Evolutionary conservation across 345 rosid species (phyloP), one percentile per base, ranked within the genome.

Genomic region (Melaleuca quinquenervia): DNA sequence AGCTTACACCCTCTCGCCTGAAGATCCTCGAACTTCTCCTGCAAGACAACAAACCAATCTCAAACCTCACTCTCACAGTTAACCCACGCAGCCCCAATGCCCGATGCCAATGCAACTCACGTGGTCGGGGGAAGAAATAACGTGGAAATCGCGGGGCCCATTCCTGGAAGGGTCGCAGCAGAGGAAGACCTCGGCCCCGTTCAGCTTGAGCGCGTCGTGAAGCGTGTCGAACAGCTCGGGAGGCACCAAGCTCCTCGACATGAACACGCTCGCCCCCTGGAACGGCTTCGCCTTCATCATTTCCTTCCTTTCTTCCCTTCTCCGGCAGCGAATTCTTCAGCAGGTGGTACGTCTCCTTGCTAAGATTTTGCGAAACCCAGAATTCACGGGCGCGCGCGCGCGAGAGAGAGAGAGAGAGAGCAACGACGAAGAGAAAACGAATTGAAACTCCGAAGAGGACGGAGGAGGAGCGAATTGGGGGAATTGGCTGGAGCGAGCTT

Each of bases 1-100:
- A 96, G 91, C 89, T 93, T 94, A 83, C 99, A 97, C 27, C 94
- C 95, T 88, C 93, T 96, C 10, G 95, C 93, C 90, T 90, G 91
- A 88, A 97, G 98, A 91, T 92, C 95, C 89, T 91, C 92, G 74
- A 96, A 95, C 87, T 96, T 97, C 94, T 97, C 99, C 99, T 96
- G 94, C 84, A 27, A 24, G 50, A 58, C 15, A 50, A 53, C 16
- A 52, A 50, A 45, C 12, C 85, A 88, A 55, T 11, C 21, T 6
- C 24, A 82, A 82, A 45, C 83, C 1, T 3, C 18, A 64, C 24
- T 15, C 76, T 8, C 11, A 41, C 5, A 50, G 85, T 12, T 26
- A 82, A 50, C 27, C 26, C 49, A 26, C 12, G 27, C 16, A 11
- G 5, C 53, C 29, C 1, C 7, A 18, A 21, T 14, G 27, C 74